These are phyloP conservation scores for Haplosporangium sp. DNA, from an alignment of 371 early-diverging fungal species.

Conservation along the genomic window DNA sequence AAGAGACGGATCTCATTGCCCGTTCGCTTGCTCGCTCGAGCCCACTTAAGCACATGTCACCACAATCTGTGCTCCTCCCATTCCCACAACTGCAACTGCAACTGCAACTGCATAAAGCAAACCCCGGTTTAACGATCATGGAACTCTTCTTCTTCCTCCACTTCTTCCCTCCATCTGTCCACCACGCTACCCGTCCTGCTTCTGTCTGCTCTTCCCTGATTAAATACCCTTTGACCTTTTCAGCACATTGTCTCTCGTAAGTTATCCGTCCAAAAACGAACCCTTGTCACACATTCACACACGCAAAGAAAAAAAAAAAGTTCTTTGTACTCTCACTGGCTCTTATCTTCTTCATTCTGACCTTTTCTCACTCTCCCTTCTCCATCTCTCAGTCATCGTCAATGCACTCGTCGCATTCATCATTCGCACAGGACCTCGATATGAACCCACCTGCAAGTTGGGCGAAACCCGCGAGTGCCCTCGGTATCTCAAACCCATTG, in stretches of 20 bases:
- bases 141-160: neutral
- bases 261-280: too few species aligned
- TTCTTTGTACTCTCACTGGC: neutral
- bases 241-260: neutral
- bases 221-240: neutral
- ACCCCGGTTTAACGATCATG: too few species aligned
- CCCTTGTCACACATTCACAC: neutral
- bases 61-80: too few species aligned
- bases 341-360: neutral
- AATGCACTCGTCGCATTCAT: slow-evolving; percentile 27
- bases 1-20: too few species aligned
- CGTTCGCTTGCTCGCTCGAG: too few species aligned
- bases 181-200: neutral
- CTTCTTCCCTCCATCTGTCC: neutral
- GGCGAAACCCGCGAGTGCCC: slow-evolving; percentile 46
- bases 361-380: neutral
- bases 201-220: slow-evolving; percentile 2
- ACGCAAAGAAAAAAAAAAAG: neutral
- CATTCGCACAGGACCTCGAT: slow-evolving; percentile 39
- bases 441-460: slow-evolving; percentile 43
- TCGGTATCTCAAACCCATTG: slow-evolving; percentile 41
- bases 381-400: neutral
- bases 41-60: too few species aligned
- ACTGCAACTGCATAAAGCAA: neutral
- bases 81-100: neutral